Conservation (phyloP, 2,329 filamentous ascomycete species). For the Curvularia sp. region DNA sequence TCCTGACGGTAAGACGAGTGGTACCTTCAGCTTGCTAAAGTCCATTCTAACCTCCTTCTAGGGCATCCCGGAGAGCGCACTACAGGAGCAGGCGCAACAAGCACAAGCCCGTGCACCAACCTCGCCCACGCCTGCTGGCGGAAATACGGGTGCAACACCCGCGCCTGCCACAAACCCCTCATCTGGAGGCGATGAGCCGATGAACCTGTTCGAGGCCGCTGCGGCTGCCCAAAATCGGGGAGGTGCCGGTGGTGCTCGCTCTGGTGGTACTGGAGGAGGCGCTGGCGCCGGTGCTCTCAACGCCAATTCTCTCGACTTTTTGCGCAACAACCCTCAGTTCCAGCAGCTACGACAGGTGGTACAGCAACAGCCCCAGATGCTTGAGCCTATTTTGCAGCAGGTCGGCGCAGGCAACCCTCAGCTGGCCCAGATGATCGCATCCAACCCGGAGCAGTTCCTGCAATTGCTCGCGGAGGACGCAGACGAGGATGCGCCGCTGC, state of each 20-base stretch:
- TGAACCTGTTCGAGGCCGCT: slow-evolving; percentile 93
- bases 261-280: slow-evolving; percentile 60
- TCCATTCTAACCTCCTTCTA: slow-evolving; percentile 51
- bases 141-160: slow-evolving; percentile 16
- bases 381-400: slow-evolving; percentile 96
- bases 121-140: slow-evolving; percentile 51
- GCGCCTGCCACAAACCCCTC: slow-evolving; percentile 55
- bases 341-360: slow-evolving; percentile 97
- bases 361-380: slow-evolving; percentile 97
- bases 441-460: slow-evolving; percentile 92
- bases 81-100: slow-evolving; percentile 66
- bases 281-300: slow-evolving; percentile 60
- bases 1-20: slow-evolving; percentile 73
- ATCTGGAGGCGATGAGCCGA: slow-evolving; percentile 66
- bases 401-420: slow-evolving; percentile 94
- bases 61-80: slow-evolving; percentile 89
- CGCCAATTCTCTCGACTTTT: slow-evolving; percentile 85
- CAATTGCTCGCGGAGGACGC: slow-evolving; percentile 86
- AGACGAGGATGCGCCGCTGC: slow-evolving; percentile 82
- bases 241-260: slow-evolving; percentile 51
- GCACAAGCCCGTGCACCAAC: slow-evolving; percentile 52
- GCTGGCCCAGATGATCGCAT: slow-evolving; percentile 87
- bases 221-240: slow-evolving; percentile 68
- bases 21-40: slow-evolving; percentile 7
- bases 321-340: slow-evolving; percentile 95